Evolutionary conservation across 768 basidiomycete species (phyloP).

Genomic region (Macrocybe gigantea): DNA sequence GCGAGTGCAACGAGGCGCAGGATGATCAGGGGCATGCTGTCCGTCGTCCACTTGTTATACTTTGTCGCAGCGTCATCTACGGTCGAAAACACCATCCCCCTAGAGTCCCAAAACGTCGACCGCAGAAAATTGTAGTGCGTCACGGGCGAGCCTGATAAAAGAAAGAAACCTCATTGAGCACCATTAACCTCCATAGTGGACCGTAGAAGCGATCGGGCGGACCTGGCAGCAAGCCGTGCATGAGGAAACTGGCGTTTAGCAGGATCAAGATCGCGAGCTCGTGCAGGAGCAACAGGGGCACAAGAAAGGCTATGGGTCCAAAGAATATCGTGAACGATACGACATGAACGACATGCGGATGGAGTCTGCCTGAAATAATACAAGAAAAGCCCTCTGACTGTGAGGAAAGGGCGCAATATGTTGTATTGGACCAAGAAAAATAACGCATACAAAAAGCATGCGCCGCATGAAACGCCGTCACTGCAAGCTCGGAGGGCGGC

Average conservation of each 20-base stretch:
- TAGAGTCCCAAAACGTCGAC: slow-evolving; percentile 26
- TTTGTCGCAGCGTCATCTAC: slow-evolving; percentile 28
- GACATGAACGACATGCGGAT: slow-evolving; percentile 30
- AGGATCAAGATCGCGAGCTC: slow-evolving; percentile 27
- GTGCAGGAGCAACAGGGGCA: slow-evolving; percentile 27
- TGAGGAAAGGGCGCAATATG: no score
- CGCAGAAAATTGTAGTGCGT: slow-evolving; percentile 25
- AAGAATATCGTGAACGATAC: slow-evolving; percentile 33
- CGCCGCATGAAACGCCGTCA: no score
- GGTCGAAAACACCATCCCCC: slow-evolving; percentile 29
- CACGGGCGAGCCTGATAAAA: slow-evolving; percentile 18
- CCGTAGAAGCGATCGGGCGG: slow-evolving; percentile 2
- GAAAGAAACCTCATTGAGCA: neutral
- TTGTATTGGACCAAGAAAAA: no score
- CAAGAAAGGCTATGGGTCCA: slow-evolving; percentile 32
- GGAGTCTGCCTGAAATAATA: no score
- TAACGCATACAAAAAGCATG: no score
- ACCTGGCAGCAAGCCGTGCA: slow-evolving; percentile 31
- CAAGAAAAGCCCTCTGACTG: no score
- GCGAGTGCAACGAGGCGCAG: slow-evolving; percentile 23
- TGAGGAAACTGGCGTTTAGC: slow-evolving; percentile 26
- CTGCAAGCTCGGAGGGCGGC: no score
- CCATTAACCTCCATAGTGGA: neutral
- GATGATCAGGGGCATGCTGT: slow-evolving; percentile 25
- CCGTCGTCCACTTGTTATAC: slow-evolving; percentile 34